Base-by-base conservation (phyloP, 2,329 filamentous ascomycete species). In the Fusarium agapanthi region DNA sequence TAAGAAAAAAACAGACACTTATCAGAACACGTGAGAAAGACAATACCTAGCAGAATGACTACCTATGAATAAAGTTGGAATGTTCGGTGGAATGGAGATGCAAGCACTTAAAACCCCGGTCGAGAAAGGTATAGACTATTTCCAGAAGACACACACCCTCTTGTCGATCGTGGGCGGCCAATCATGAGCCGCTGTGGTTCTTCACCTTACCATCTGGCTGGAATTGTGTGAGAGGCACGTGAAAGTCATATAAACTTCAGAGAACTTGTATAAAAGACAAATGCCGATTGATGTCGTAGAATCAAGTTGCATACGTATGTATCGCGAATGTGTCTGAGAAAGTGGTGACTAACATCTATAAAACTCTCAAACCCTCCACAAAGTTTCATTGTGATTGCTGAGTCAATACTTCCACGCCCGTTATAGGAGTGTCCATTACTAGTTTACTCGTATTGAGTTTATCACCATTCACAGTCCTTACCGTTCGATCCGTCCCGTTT, bases 61-160 rank as follows among this genome's bases (percentile, higher is more conserved):
- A 2, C 32, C 50, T 30, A 24, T 24, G 24, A 38, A 32, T 26
- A 67, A 32, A 45, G 57, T 63, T 58, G n/a, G 24, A 35, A 41
- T 71, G 40, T 47, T 24, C 12, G 30, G 38, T 45, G 44, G 35
- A 56, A 61, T 61, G 50, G 12, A 50, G 47, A 75, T 76, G 75
- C 75, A 76, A 76, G 75, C 75, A 76, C 75, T 76, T 76, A 74
- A 76, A 76, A 61, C 75, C 75, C 75, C 34, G 71, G 74, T 76
- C 74, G 15, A 45, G 51, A 55, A 41, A 59, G 59, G 67, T 56
- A 34, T 34, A 16, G 32, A 34, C 61, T 71, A 73, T 73, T 75
- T 73, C 48, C 64, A 53, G 61, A n/a, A 65, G 41, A 60, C 55
- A 43, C 40, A 40, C 41, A 44, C 54, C 66, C 55, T 61, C 66